These are phyloP conservation scores for Epicoccum nigrum DNA, from an alignment of 2,329 filamentous ascomycete genomes.

Conservation along the genomic window DNA sequence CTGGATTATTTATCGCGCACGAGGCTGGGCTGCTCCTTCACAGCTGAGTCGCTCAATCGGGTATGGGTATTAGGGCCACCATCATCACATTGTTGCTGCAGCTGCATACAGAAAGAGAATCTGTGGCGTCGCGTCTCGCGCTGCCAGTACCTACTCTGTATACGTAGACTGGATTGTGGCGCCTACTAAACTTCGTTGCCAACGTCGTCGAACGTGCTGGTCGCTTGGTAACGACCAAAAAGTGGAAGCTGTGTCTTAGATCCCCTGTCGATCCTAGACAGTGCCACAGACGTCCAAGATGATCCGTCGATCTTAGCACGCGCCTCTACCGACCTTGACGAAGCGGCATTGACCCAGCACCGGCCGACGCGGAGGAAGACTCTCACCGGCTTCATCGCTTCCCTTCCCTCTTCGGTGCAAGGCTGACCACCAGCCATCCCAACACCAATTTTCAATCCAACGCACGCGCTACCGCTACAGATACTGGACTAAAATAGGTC, in stretches of 20 bases:
- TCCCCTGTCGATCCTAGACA: slow-evolving; percentile 11
- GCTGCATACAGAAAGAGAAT: not conserved
- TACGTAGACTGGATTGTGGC: not conserved
- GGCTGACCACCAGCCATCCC: slow-evolving; percentile 5
- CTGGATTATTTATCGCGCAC: not conserved
- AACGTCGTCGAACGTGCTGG: slow-evolving; percentile 3
- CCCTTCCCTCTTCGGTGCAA: slow-evolving; percentile 12
- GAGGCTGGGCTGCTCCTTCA: slow-evolving; percentile 1
- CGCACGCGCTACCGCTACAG: slow-evolving; percentile 7
- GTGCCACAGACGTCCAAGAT: slow-evolving; percentile 1
- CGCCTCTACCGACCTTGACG: slow-evolving; percentile 11
- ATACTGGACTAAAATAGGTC: slow-evolving; percentile 7
- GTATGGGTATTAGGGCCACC: not conserved
- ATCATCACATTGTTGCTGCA: not conserved
- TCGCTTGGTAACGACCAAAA: slow-evolving; percentile 2
- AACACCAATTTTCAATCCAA: not conserved
- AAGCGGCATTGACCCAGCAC: too few species aligned
- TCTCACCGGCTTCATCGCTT: not conserved
- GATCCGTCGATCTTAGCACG: slow-evolving; percentile 15
- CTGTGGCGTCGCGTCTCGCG: not conserved
- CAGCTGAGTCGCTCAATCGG: not conserved
- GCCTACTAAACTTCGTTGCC: not conserved
- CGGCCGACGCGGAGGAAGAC: not conserved
- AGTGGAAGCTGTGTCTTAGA: not conserved
- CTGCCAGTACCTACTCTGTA: not conserved